Base-by-base conservation (phyloP, 2,329 filamentous ascomycete genomes). In the Fusarium metavorans region DNA sequence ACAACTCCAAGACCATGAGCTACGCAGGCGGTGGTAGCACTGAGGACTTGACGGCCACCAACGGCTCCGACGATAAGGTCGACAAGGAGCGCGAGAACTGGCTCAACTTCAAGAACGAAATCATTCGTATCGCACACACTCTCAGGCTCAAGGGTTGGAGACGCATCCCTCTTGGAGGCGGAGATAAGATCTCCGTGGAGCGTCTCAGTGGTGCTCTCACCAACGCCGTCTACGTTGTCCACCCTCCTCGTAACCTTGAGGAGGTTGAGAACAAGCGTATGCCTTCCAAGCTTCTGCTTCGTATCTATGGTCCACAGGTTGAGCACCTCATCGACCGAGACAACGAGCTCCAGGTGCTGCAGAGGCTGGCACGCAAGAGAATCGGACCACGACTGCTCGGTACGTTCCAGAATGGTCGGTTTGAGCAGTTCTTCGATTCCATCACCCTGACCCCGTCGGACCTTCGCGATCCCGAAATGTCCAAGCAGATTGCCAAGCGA, bases 241-340 rank as follows among this genome's bases (percentile, higher is more conserved):
- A 91, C 2, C 95, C 96, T 2, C 95, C 96, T 0, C 85, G 89
- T 43, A 87, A 93, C 39, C 76, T 95, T 13, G 71, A 77, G 78
- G 64, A 82, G 74, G 30, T 77, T 62, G 85, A 73, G 13, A 82
- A 84, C 60, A 88, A 84, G 78, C 88, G 85, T 72, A 80, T 76
- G 25, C 89, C 89, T 0, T 82, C 84, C 5, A 98, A 97, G 82
- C 87, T 99, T 2, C 88, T 99, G 0, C 88, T 99, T 20, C 93
- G 97, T 43, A 93, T 99, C 68, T 99, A 99, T 78, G 97, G 97
- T 0, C 95, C 96, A 1, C 94, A 98, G 79, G 96, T 97, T 4
- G 96, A 98, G 80, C 95, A 98, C 82, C 88, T 99, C 50, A 99
- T 99, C 78, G 96, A 99, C 81, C 91, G 97, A 70, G 94, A 98